Percentiles rank a stretch among this genome's conserved stretches.
phyloP scores from a whole-genome alignment of 495 filamentous ascomycete genomes.

The Corynascus novoguineensis region DNA sequence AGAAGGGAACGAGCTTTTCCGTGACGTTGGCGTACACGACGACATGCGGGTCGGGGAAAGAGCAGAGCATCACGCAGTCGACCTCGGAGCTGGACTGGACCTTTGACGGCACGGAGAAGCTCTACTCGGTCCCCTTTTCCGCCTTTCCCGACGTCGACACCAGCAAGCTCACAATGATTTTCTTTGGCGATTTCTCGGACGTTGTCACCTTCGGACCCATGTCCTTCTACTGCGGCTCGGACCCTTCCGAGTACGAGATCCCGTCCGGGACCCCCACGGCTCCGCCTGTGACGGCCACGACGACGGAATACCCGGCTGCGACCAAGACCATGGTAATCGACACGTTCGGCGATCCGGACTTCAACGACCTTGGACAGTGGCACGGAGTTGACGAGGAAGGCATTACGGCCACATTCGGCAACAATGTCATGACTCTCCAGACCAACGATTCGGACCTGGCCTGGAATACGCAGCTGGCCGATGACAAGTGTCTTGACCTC shows the following conservation, averaged over 20 bases:
- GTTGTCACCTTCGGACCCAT: slow-evolving; percentile 52
- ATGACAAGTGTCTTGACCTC: slow-evolving; percentile 58
- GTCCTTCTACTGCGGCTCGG: slow-evolving; percentile 54
- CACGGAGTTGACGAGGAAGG: slow-evolving; percentile 61
- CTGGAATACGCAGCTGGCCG: slow-evolving; percentile 62
- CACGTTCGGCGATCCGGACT: slow-evolving; percentile 49
- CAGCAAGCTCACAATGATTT: slow-evolving; percentile 48
- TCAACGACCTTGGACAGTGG: slow-evolving; percentile 64
- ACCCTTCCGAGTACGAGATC: slow-evolving; percentile 46
- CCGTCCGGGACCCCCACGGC: slow-evolving; percentile 28
- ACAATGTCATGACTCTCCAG: slow-evolving; percentile 51
- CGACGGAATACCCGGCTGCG: slow-evolving; percentile 45
- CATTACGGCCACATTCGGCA: slow-evolving; percentile 47
- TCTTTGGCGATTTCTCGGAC: slow-evolving; percentile 43
- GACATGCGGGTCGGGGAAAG: slow-evolving; percentile 37
- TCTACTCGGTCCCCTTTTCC: slow-evolving; percentile 55
- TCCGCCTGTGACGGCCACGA: slow-evolving; percentile 25
- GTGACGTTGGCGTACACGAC: slow-evolving; percentile 46
- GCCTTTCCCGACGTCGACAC: slow-evolving; percentile 48
- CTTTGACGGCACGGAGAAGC: slow-evolving; percentile 55
- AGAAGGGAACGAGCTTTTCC: slow-evolving; percentile 49
- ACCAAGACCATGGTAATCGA: slow-evolving; percentile 60
- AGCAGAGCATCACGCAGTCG: slow-evolving; percentile 36
- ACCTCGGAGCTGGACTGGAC: slow-evolving; percentile 52
- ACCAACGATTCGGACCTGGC: slow-evolving; percentile 63